Evolutionary conservation across 371 early-diverging fungal species (phyloP), one percentile per base, ranked within the genome.

Genomic region (Coemansia sp.): DNA sequence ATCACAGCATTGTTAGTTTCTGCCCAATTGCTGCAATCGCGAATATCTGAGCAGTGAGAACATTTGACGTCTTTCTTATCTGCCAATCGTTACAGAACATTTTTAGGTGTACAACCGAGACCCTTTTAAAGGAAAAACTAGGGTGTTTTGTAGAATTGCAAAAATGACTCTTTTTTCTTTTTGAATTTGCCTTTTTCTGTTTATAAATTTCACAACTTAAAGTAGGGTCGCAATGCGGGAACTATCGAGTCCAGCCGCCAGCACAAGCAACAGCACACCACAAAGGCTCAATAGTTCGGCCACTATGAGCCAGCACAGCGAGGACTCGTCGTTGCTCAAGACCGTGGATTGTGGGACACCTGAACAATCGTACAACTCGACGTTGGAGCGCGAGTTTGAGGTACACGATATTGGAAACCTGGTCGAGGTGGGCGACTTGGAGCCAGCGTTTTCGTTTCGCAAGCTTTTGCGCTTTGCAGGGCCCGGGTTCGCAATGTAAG

Each of bases 401-500:
- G 70, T 66, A 15, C 73, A 73, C 29, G 73, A 69, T 11, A 69
- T 73, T 19, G 75, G 67, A 24, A 54, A 11, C 7, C 29, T 64
- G 48, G 64, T 72, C 4, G 76, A 76, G n/a, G 61, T 63, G 2
- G 76, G 73, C 41, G 68, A 72, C 28, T 28, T 57, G 28, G 73
- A 76, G 55, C n/a, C 59, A 1, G 23, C 54, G 26, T 76, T 76
- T 58, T 76, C 76, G 21, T 72, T 72, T 48, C 62, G 67, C 58
- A 77, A 77, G 66, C 70, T 77, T 19, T 54, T 68, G 28, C 62
- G 74, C 40, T 77, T 70, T 63, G 69, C 74, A 2, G 78, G 78
- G 1, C 78, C 78, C 23, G 78, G 78, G 5, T 70, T 66, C 61
- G 63, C 78, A 65, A 89, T 87, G 88, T 83, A 85, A 12, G 88